phyloP scores from a whole-genome alignment of 805 yeast genomes.

The Pichia kluyveri region DNA sequence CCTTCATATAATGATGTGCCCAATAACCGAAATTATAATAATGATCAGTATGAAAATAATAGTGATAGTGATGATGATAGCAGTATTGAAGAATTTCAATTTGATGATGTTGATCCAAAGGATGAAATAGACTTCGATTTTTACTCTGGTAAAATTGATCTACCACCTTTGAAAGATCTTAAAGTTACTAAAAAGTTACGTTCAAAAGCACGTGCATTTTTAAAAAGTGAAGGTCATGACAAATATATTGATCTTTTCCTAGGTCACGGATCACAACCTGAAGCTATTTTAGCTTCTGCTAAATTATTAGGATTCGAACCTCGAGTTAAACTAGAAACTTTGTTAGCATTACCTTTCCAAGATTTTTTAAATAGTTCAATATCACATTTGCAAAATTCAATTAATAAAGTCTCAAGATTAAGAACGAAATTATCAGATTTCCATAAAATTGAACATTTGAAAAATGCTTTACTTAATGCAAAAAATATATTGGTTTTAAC shows the following conservation, averaged over 20 bases:
- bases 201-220: constrained; percentile 37
- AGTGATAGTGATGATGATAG: neutral
- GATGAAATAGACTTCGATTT: constrained; percentile 5
- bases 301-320: constrained; percentile 51
- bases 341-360: constrained; percentile 7
- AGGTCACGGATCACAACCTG: constrained; percentile 50
- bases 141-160: constrained; percentile 1
- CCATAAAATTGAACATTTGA: constrained; percentile 49
- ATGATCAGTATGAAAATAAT: neutral
- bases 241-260: constrained; percentile 45
- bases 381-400: constrained; percentile 50
- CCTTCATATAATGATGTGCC: neutral
- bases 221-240: constrained; percentile 53
- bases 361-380: constrained; percentile 25
- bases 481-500: constrained; percentile 64
- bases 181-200: constrained; percentile 33
- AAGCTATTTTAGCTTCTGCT: constrained; percentile 48
- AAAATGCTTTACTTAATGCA: constrained; percentile 44
- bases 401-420: constrained; percentile 49
- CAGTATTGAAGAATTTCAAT: constrained; percentile 10
- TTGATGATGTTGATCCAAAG: constrained; percentile 1
- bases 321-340: constrained; percentile 9
- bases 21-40: neutral
- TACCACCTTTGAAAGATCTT: constrained; percentile 16
- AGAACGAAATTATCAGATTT: constrained; percentile 48